These are phyloP conservation scores for Metschnikowia kunwiensis DNA, from an alignment of 805 yeast genomes.

Conservation along the genomic window DNA sequence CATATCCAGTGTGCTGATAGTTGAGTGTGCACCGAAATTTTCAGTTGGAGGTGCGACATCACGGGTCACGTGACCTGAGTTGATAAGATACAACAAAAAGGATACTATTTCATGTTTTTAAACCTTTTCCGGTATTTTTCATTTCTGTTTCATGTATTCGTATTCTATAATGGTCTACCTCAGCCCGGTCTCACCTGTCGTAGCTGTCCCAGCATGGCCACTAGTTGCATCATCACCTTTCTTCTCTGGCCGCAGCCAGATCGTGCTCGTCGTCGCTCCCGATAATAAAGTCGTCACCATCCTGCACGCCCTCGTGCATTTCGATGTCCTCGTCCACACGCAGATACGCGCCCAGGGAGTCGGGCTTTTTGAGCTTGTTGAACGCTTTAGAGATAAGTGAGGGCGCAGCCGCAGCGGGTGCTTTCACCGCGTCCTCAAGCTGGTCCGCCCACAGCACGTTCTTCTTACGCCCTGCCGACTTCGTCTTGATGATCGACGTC, in stretches of 20 bases:
- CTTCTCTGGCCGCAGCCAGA: neutral
- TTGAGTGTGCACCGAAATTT: conserved; percentile 1
- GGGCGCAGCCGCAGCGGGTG: conserved; percentile 23
- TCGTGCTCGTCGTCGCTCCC: conserved; percentile 46
- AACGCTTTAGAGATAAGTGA: conserved; percentile 39
- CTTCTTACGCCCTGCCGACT: conserved; percentile 35
- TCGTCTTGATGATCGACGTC: conserved; percentile 40
- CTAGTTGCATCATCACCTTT: too few relatives aligned
- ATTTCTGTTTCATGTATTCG: too few relatives aligned
- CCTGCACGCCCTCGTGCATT: conserved; percentile 30
- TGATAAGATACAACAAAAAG: too few relatives aligned
- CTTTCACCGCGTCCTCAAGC: conserved; percentile 32
- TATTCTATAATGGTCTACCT: too few relatives aligned
- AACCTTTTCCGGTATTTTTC: too few relatives aligned
- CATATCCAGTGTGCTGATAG: neutral
- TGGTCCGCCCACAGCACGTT: conserved; percentile 50
- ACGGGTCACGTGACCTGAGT: conserved; percentile 6
- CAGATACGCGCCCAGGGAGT: conserved; percentile 26
- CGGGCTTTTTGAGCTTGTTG: conserved; percentile 30
- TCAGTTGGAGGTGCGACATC: neutral
- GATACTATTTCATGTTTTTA: too few relatives aligned
- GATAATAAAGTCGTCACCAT: conserved; percentile 43
- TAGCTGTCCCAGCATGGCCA: too few relatives aligned
- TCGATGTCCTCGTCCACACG: conserved; percentile 34
- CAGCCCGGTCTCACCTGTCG: too few relatives aligned